Conservation (phyloP, 2,329 filamentous ascomycete species). For the Aspergillus versicolor region DNA sequence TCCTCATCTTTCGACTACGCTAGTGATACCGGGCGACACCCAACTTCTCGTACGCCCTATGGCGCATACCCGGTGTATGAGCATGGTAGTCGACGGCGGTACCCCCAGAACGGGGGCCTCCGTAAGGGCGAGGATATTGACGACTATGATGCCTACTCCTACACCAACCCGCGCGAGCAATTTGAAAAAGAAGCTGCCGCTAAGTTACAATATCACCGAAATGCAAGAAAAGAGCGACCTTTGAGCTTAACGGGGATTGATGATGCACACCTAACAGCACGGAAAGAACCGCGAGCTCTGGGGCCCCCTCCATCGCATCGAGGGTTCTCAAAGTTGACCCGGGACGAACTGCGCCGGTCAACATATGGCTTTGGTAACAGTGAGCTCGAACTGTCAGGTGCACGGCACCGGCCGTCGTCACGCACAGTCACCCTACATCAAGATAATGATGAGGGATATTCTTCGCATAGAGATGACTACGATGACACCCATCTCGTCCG, state of each 20-base stretch:
- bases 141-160: constrained; percentile 46
- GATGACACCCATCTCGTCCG: constrained; percentile 44
- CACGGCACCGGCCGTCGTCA: constrained; percentile 38
- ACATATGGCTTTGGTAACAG: constrained; percentile 25
- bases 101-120: constrained; percentile 29
- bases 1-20: constrained; percentile 36
- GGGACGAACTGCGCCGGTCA: constrained; percentile 26
- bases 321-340: constrained; percentile 38
- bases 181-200: constrained; percentile 47
- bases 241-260: constrained; percentile 42
- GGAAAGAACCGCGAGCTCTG: constrained; percentile 28
- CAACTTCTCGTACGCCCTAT: constrained; percentile 22
- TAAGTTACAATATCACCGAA: constrained; percentile 31
- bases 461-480: constrained; percentile 44
- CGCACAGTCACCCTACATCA: constrained; percentile 50
- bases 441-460: constrained; percentile 45
- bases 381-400: constrained; percentile 37
- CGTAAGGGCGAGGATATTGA: constrained; percentile 40
- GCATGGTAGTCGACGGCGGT: constrained; percentile 24
- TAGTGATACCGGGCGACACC: constrained; percentile 35
- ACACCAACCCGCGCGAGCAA: constrained; percentile 48
- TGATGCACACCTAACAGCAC: constrained; percentile 26
- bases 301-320: constrained; percentile 40
- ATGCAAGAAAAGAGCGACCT: constrained; percentile 32
- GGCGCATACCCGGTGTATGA: constrained; percentile 27